A percentile compares a stretch with the other conserved stretches of the same genome.
Conservation (phyloP, 331 rosid species). For the Quercus phellos region DNA sequence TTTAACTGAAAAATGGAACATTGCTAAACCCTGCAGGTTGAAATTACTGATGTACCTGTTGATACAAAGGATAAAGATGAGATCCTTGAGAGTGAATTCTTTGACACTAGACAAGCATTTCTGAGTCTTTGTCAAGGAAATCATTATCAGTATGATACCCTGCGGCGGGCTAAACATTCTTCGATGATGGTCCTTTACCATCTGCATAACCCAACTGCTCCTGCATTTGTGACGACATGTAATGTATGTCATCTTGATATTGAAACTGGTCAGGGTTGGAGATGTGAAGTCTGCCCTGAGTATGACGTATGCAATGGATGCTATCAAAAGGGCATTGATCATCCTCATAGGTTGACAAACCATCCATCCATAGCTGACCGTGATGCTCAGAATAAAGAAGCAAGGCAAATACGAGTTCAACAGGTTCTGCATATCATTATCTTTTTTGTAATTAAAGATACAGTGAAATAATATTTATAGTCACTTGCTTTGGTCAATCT, state of each 20-base stretch:
- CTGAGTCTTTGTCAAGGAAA: constrained; percentile 97
- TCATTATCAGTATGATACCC: constrained; percentile 93
- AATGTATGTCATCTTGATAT: constrained; percentile 74
- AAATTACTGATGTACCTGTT: constrained; percentile 56
- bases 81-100: constrained; percentile 95
- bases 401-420: constrained; percentile 76
- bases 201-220: constrained; percentile 98
- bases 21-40: constrained; percentile 46
- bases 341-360: constrained; percentile 80
- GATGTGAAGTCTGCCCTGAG: constrained; percentile 91
- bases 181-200: constrained; percentile 99
- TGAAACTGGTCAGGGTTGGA: constrained; percentile 99
- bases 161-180: constrained; percentile 95
- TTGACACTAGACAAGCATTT: constrained; percentile 93
- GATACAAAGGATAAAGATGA: constrained; percentile 93
- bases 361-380: constrained; percentile 89
- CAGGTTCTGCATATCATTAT: constrained; percentile 44
- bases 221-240: constrained; percentile 81
- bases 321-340: constrained; percentile 77
- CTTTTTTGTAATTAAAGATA: neutral
- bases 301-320: constrained; percentile 91
- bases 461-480: too few species aligned
- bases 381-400: constrained; percentile 97
- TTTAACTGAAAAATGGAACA: neutral
- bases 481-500: neutral